A percentile compares a stretch with the other conserved stretches of the same genome.
Conservation (phyloP, 345 rosid species). For the Gossypium mustelinum region DNA sequence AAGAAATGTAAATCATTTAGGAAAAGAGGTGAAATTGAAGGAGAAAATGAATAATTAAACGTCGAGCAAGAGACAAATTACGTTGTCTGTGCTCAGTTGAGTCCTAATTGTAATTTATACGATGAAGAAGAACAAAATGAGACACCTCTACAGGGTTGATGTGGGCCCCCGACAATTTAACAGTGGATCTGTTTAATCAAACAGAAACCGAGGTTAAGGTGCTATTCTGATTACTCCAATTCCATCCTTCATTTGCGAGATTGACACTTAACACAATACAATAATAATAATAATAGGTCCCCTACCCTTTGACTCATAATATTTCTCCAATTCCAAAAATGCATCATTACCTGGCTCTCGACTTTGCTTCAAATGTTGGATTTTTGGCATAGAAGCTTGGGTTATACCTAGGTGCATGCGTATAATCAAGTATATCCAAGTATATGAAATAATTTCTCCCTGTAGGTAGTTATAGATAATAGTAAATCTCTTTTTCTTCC, state of each 20-base stretch:
- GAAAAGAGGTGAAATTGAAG: too few species aligned
- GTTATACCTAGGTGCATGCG: neutral
- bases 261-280: neutral
- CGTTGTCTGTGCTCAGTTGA: neutral
- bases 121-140: neutral
- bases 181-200: conserved; percentile 17
- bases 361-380: conserved; percentile 21
- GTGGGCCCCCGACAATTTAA: neutral
- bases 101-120: neutral
- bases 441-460: neutral
- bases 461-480: neutral
- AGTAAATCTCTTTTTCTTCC: too few species aligned
- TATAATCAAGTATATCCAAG: neutral
- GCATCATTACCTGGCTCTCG: neutral
- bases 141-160: neutral
- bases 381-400: neutral
- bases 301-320: conserved; percentile 6
- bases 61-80: neutral
- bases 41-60: too few species aligned
- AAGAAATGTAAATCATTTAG: too few species aligned
- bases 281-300: neutral
- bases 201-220: neutral
- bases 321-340: conserved; percentile 15
- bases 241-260: conserved; percentile 23
- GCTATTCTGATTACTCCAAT: neutral